Evolutionary conservation across 2,329 filamentous ascomycete species (phyloP), one percentile per base, ranked within the genome.

Genomic region (Diplocarpon rosae): DNA sequence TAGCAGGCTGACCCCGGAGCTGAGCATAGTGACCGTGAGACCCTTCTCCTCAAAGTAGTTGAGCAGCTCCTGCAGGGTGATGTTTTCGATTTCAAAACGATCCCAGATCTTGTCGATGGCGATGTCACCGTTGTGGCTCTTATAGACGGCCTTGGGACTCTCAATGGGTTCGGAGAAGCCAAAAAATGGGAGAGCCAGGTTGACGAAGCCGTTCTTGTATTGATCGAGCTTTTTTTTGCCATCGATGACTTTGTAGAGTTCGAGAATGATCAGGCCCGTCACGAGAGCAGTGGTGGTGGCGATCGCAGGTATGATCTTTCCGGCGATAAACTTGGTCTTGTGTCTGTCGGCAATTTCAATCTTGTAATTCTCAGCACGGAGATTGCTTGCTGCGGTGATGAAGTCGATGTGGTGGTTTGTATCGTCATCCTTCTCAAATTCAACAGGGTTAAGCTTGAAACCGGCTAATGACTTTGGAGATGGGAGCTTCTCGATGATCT

Each of bases 241-340:
- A 60, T 96, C 92, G 37, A 98, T 73, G 52, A 98, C 77, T 78
- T 98, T 98, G 80, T 86, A 95, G 38, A 96, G 69, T 69, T 98
- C 92, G 37, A 98, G 70, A 13, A 93, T 76, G 42, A 98, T 88
- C 37, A 98, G 73, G 47, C 92, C 92, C 2, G 92, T 98, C 11
- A 96, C 90, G 46, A 98, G 72, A 2, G 92, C 90, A 2, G 92
- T 98, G 0, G 92, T 96, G 2, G 92, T 98, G 36, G 92, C 92
- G 65, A 98, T 98, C 37, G 92, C 92, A 16, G 92, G 92, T 54
- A 98, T 98, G 56, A 98, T 98, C 76, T 98, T 98, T 64, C 92
- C 92, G 28, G 92, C 93, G 62, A 98, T 98, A 66, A 98, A 96
- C 72, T 98, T 98, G 50, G 90, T 98, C 80, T 92, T 94, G 74